Conservation (phyloP, 805 yeast species). For the Deakozyma indianensis region DNA sequence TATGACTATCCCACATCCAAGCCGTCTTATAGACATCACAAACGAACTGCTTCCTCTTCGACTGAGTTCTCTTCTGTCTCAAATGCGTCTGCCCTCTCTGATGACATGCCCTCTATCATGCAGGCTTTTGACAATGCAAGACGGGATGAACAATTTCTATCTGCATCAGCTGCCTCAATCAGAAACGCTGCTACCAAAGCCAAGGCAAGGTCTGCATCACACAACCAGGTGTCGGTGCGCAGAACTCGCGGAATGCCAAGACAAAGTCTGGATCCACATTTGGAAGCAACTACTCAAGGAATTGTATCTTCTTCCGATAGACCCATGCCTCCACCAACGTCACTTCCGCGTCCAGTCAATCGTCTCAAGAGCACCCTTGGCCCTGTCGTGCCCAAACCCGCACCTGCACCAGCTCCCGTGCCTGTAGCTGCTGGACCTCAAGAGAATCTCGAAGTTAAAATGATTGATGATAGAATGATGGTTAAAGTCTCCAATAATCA, state of each 20-base stretch:
- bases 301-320: neutral
- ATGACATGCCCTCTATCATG: conserved; percentile 14
- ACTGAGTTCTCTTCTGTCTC: conserved; percentile 5
- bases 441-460: conserved; percentile 11
- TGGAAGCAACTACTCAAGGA: neutral
- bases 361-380: neutral
- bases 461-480: conserved; percentile 15
- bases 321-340: neutral
- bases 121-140: conserved; percentile 13
- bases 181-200: neutral
- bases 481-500: conserved; percentile 9
- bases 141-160: neutral
- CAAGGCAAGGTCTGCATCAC: neutral
- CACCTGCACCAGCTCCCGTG: neutral
- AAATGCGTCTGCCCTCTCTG: conserved; percentile 8
- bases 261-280: conserved; percentile 1
- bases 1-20: conserved; percentile 3
- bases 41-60: conserved; percentile 5
- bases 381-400: neutral
- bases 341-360: neutral
- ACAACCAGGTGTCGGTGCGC: neutral
- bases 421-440: neutral
- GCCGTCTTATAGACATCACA: conserved; percentile 2
- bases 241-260: conserved; percentile 3
- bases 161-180: neutral